Conservation (phyloP, 331 rosid species). For the Acacia pycnantha region DNA sequence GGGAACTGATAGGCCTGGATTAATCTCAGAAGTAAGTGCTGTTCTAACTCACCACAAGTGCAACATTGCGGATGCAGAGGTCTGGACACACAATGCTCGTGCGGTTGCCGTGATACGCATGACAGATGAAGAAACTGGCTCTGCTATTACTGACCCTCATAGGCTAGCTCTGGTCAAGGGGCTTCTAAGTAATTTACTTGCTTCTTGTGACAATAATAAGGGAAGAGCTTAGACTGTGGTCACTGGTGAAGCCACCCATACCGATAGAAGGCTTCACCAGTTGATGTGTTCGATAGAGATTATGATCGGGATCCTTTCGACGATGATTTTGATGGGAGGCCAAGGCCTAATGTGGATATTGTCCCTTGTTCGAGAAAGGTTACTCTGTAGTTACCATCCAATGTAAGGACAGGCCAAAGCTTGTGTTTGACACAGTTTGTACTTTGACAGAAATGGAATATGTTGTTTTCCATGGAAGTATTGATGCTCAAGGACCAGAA, state of each 20-base stretch:
- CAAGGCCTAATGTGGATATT: constrained; percentile 77
- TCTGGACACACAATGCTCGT: constrained; percentile 91
- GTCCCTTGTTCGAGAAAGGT: constrained; percentile 79
- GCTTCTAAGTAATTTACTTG: constrained; percentile 78
- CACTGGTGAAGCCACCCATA: constrained; percentile 64
- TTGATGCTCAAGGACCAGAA: constrained; percentile 81
- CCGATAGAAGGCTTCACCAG: constrained; percentile 93
- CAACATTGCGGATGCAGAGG: constrained; percentile 81
- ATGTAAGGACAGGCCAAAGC: constrained; percentile 89
- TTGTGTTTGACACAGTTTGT: constrained; percentile 86
- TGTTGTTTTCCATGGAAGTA: constrained; percentile 84
- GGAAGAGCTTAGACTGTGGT: constrained; percentile 74
- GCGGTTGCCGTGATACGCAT: constrained; percentile 84
- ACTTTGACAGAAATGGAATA: constrained; percentile 96
- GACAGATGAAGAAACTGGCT: constrained; percentile 56
- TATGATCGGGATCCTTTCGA: constrained; percentile 49
- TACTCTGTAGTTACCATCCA: constrained; percentile 81
- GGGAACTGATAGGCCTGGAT: constrained; percentile 88
- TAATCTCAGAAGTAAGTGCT: constrained; percentile 88
- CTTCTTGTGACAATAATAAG: constrained; percentile 66
- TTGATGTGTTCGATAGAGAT: constrained; percentile 96
- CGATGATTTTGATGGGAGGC: constrained; percentile 44
- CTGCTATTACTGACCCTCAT: constrained; percentile 61
- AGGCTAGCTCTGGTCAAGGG: constrained; percentile 68
- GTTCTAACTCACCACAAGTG: constrained; percentile 81